A percentile compares a stretch with the other conserved stretches of the same genome.
Evolutionary conservation across 352 stramenopile species (phyloP).

Genomic region (Phytophthora foliorum): DNA sequence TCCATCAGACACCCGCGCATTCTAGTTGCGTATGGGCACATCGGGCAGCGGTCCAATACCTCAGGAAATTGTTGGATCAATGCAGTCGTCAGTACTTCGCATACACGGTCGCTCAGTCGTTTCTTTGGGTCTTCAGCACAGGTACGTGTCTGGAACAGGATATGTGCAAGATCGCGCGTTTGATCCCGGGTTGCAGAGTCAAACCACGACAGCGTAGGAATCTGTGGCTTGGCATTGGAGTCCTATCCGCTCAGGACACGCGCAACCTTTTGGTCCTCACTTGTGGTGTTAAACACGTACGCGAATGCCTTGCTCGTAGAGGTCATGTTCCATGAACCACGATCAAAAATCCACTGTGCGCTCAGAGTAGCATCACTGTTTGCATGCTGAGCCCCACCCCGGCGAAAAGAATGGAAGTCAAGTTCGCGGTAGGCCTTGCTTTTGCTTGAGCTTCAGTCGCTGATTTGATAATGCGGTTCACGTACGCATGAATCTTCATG

Average conservation of each 20-base stretch:
- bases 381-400: neutral
- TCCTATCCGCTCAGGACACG: slow-evolving; percentile 8
- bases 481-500: no score
- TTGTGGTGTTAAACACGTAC: slow-evolving; percentile 20
- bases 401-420: slow-evolving; percentile 9
- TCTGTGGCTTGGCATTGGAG: neutral
- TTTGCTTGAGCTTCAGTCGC: neutral
- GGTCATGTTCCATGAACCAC: slow-evolving; percentile 14
- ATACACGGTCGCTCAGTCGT: slow-evolving; percentile 5
- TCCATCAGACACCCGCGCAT: neutral
- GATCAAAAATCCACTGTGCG: slow-evolving; percentile 22
- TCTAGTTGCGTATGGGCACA: slow-evolving; percentile 15
- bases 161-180: neutral
- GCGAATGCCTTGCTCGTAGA: slow-evolving; percentile 14
- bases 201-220: neutral
- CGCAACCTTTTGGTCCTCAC: slow-evolving; percentile 14
- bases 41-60: slow-evolving; percentile 12
- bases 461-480: slow-evolving; percentile 8
- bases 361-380: slow-evolving; percentile 2
- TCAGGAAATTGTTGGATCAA: slow-evolving; percentile 8
- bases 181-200: neutral
- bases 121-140: slow-evolving; percentile 4
- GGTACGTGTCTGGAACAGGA: slow-evolving; percentile 10
- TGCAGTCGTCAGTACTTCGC: neutral
- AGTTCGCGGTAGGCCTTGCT: neutral